Percentiles rank a stretch among this genome's conserved stretches.
phyloP scores from a whole-genome alignment of 768 basidiomycete species.

The Hygrocybe coccinea region DNA sequence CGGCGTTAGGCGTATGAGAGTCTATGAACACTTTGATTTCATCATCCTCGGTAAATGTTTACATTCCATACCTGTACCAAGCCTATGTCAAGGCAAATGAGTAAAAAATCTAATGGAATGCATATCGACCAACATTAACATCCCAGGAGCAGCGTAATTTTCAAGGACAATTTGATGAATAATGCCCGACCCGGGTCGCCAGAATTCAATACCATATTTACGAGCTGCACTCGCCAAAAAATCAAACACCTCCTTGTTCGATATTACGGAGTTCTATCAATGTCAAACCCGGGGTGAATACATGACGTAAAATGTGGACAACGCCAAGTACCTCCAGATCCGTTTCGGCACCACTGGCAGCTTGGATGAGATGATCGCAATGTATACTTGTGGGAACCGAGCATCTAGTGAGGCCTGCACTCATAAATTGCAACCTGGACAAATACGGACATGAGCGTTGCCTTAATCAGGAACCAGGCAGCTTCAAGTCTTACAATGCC shows the following conservation, averaged over 20 bases:
- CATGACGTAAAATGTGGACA: not conserved
- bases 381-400: slow-evolving; percentile 92
- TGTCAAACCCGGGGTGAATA: slow-evolving; percentile 2
- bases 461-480: slow-evolving; percentile 2
- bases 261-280: slow-evolving; percentile 68
- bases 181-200: slow-evolving; percentile 92
- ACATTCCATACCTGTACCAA: slow-evolving; percentile 62
- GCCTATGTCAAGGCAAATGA: slow-evolving; percentile 39
- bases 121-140: slow-evolving; percentile 64
- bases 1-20: slow-evolving; percentile 97
- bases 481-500: slow-evolving; percentile 57
- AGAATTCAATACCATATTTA: slow-evolving; percentile 96
- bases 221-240: slow-evolving; percentile 89
- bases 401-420: slow-evolving; percentile 77
- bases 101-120: slow-evolving; percentile 6
- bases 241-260: slow-evolving; percentile 95
- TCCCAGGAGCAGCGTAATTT: slow-evolving; percentile 93
- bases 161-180: slow-evolving; percentile 99
- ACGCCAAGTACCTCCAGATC: slow-evolving; percentile 65
- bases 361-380: slow-evolving; percentile 97
- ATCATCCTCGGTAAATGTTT: not conserved
- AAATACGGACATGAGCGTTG: not conserved
- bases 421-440: slow-evolving; percentile 91
- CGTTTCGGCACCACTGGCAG: slow-evolving; percentile 76
- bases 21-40: slow-evolving; percentile 41